A percentile compares a stretch with the other conserved stretches of the same genome.
phyloP scores from a whole-genome alignment of 2,329 filamentous ascomycete genomes.

The Penicillium occitanis region DNA sequence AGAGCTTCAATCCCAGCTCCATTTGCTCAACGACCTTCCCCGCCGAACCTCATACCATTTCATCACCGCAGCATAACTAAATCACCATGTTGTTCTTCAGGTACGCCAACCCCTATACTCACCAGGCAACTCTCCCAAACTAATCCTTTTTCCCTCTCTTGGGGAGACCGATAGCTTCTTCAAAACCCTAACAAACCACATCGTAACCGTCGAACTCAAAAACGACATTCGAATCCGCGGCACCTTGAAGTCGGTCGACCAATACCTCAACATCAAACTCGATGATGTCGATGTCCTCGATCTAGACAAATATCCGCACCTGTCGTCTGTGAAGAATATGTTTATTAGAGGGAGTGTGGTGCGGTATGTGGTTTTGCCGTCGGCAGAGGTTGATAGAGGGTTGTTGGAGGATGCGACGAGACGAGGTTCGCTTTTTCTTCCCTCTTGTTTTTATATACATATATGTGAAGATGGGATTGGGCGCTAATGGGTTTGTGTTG shows the following conservation, averaged over 20 bases:
- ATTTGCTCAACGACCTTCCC: background rate
- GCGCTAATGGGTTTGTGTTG: background rate
- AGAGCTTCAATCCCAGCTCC: background rate
- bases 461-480: background rate
- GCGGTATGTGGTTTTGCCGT: slow-evolving; percentile 85
- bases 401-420: slow-evolving; percentile 87
- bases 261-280: slow-evolving; percentile 98
- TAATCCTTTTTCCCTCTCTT: background rate
- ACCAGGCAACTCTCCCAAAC: background rate
- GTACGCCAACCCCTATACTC: slow-evolving; percentile 64
- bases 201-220: slow-evolving; percentile 98
- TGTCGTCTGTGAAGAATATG: slow-evolving; percentile 89
- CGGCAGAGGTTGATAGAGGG: slow-evolving; percentile 77
- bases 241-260: slow-evolving; percentile 93
- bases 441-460: background rate
- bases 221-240: slow-evolving; percentile 98
- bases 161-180: slow-evolving; percentile 83
- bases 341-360: slow-evolving; percentile 94
- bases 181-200: slow-evolving; percentile 96
- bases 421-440: slow-evolving; percentile 59
- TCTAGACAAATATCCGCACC: slow-evolving; percentile 89
- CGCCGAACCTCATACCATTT: background rate
- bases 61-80: background rate
- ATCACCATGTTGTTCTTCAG: slow-evolving; percentile 55
- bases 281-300: slow-evolving; percentile 93